Conservation (phyloP, 192 early-diverging fungal species). For the Linnemannia exigua region DNA sequence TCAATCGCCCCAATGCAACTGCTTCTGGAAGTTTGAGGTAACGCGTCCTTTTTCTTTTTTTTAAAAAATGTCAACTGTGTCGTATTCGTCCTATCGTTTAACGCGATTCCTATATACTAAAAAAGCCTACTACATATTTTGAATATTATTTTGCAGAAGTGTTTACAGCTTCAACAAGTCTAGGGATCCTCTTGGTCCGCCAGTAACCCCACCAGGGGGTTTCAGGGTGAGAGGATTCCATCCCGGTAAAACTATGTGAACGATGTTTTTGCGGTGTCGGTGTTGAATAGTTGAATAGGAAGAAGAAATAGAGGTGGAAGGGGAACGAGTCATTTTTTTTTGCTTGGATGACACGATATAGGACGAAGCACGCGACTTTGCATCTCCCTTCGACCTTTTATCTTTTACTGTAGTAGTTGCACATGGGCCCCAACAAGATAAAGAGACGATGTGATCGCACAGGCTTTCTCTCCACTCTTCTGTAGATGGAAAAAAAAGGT, state of each 20-base stretch:
- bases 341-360: no score
- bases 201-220: not conserved
- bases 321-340: no score
- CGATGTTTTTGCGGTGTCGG: not conserved
- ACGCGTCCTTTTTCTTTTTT: not conserved
- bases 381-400: no score
- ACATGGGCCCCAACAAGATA: no score
- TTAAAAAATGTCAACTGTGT: not conserved
- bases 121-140: not conserved
- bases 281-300: not conserved
- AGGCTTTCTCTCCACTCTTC: no score
- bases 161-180: conserved; percentile 23
- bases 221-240: not conserved
- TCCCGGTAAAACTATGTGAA: not conserved
- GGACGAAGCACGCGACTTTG: no score
- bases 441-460: no score
- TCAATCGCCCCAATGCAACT: not conserved
- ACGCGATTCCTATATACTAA: not conserved
- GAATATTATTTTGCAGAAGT: not conserved
- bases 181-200: conserved; percentile 9
- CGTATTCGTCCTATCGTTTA: not conserved
- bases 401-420: no score
- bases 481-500: no score
- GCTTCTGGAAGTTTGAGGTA: conserved; percentile 1
- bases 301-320: not conserved